Evolutionary conservation across 2,329 filamentous ascomycete species (phyloP).

Genomic region (Epichloe typhina): DNA sequence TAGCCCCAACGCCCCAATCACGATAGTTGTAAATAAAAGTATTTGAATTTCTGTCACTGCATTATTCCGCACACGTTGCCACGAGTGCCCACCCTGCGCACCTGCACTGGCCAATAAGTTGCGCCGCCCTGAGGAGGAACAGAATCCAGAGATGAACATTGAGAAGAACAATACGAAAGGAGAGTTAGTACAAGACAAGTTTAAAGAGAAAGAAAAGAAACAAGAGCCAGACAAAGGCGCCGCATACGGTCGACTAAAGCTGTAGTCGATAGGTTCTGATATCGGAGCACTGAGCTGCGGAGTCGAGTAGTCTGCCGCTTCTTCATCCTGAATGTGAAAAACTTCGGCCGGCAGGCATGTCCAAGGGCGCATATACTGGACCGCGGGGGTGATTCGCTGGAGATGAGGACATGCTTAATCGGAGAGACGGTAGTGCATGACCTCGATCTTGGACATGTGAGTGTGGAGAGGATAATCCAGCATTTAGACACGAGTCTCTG

Average conservation of each 20-base stretch:
- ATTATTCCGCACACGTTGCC: too few relatives aligned
- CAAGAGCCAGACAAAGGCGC: background rate
- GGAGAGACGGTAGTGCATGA: slow-evolving; percentile 27
- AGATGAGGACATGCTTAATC: background rate
- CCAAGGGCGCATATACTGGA: slow-evolving; percentile 39
- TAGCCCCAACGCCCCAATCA: too few relatives aligned
- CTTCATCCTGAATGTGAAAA: slow-evolving; percentile 16
- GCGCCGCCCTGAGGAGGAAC: too few relatives aligned
- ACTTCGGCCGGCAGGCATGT: slow-evolving; percentile 25
- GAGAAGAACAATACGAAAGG: too few relatives aligned
- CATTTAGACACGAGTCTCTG: slow-evolving; percentile 21
- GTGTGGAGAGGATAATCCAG: slow-evolving; percentile 12
- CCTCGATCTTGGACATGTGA: slow-evolving; percentile 29
- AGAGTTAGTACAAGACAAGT: too few relatives aligned
- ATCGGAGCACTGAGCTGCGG: slow-evolving; percentile 43
- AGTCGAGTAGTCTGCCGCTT: slow-evolving; percentile 34
- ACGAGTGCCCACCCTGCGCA: too few relatives aligned
- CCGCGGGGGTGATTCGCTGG: slow-evolving; percentile 38
- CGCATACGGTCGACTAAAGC: slow-evolving; percentile 35
- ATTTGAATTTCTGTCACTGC: too few relatives aligned
- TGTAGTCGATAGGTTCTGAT: slow-evolving; percentile 38
- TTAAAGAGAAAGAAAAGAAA: too few relatives aligned
- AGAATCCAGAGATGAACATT: too few relatives aligned
- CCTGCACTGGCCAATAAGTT: too few relatives aligned
- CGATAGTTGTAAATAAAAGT: too few relatives aligned